Evolutionary conservation across 2,329 filamentous ascomycete genomes (phyloP).

Genomic region (Aspergillus costaricaensis): DNA sequence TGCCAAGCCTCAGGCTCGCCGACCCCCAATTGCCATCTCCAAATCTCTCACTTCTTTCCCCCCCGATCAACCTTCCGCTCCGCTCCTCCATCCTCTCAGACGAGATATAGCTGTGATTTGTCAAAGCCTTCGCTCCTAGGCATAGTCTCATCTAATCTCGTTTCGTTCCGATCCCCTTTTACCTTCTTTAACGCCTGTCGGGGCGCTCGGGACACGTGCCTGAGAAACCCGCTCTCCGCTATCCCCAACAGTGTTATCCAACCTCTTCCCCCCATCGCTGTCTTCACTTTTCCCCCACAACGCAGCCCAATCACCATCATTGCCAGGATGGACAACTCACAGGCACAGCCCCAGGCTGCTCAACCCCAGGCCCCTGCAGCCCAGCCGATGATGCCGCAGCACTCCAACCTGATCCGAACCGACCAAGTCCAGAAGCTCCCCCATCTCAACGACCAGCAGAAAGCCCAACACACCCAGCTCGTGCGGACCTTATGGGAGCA

Average conservation of each 20-base stretch:
- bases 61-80: not conserved
- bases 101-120: not conserved
- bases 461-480: constrained; percentile 56
- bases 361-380: constrained; percentile 33
- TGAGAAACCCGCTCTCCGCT: not conserved
- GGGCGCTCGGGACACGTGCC: not conserved
- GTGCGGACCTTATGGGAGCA: constrained; percentile 58
- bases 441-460: constrained; percentile 56
- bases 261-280: not conserved
- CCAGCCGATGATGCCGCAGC: constrained; percentile 40
- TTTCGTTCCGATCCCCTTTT: not conserved
- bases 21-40: not conserved
- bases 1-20: not conserved
- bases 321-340: constrained; percentile 1
- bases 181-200: not conserved
- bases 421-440: constrained; percentile 57
- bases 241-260: not conserved
- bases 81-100: not conserved
- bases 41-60: not conserved
- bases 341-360: constrained; percentile 23
- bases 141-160: no score
- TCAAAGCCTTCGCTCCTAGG: not conserved
- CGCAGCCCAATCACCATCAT: not conserved
- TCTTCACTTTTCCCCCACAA: not conserved
- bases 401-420: constrained; percentile 52